phyloP scores from a whole-genome alignment of 345 rosid species.

The Brassica cretica region DNA sequence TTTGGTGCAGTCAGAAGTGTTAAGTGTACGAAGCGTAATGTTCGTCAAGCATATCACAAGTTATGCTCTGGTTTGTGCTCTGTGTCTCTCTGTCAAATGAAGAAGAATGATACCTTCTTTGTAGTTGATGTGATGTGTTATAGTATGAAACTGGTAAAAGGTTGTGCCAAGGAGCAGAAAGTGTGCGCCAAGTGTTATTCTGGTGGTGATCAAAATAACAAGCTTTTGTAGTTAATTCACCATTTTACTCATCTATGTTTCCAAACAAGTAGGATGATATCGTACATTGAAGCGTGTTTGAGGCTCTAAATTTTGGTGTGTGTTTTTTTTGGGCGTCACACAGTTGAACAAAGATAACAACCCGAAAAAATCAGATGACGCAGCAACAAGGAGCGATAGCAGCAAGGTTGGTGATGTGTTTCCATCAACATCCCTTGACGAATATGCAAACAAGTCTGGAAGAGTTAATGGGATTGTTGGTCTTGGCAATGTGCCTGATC shows the following conservation, averaged over 20 bases:
- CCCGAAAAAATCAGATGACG: constrained; percentile 45
- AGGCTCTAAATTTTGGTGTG: constrained; percentile 1
- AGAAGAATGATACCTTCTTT: background rate
- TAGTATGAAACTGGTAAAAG: constrained; percentile 39
- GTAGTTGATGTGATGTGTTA: constrained; percentile 12
- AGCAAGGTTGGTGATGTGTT: constrained; percentile 78
- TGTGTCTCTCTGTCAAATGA: background rate
- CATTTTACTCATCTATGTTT: background rate
- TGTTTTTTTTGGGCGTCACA: constrained; percentile 24
- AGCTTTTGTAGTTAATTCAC: constrained; percentile 32
- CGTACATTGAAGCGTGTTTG: background rate
- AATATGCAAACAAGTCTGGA: constrained; percentile 54
- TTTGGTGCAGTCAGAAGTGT: constrained; percentile 38
- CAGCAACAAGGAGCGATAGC: constrained; percentile 43
- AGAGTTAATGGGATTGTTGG: constrained; percentile 26
- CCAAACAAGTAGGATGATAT: background rate
- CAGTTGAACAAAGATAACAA: constrained; percentile 70
- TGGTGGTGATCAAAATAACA: constrained; percentile 1
- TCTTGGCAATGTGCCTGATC: constrained; percentile 28
- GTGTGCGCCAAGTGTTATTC: constrained; percentile 90
- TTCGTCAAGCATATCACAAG: constrained; percentile 95
- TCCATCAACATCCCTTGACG: constrained; percentile 70
- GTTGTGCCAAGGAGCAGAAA: constrained; percentile 91
- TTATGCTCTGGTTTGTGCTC: constrained; percentile 70
- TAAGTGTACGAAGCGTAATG: constrained; percentile 58